A percentile compares a stretch with the other conserved stretches of the same genome.
These are phyloP conservation scores for Tilletia setariae DNA, from an alignment of 1,284 basidiomycete species.

Conservation along the genomic window DNA sequence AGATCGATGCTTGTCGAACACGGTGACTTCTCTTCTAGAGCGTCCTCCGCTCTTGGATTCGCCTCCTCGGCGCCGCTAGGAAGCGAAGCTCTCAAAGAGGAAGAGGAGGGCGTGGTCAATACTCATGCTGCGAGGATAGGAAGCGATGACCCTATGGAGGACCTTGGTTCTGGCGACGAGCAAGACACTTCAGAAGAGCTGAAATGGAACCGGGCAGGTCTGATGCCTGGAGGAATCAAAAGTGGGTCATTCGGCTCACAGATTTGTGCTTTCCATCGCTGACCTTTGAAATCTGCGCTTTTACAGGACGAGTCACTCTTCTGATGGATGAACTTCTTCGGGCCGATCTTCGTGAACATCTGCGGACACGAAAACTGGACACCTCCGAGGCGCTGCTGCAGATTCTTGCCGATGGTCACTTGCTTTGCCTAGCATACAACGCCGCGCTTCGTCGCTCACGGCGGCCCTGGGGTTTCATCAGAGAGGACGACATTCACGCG, in stretches of 20 bases:
- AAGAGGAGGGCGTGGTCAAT: neutral
- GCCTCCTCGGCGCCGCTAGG: neutral
- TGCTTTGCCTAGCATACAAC: constrained; percentile 77
- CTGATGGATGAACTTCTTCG: constrained; percentile 6
- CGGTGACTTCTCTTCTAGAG: neutral
- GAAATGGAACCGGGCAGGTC: neutral
- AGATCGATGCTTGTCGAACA: neutral
- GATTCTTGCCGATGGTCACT: constrained; percentile 62
- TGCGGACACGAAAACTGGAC: neutral
- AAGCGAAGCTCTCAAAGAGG: neutral
- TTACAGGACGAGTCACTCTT: neutral
- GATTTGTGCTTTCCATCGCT: neutral
- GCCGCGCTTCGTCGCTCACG: constrained; percentile 70
- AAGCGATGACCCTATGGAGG: neutral
- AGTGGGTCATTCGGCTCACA: neutral
- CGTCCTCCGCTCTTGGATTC: neutral
- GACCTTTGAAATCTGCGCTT: neutral
- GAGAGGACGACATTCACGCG: constrained; percentile 67
- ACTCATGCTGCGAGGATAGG: neutral
- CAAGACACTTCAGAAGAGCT: no score
- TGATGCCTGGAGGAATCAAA: neutral
- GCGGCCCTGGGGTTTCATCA: constrained; percentile 83
- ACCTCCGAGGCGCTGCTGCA: constrained; percentile 15
- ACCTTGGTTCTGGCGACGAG: constrained; percentile 7
- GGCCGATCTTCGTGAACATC: neutral